These are phyloP conservation scores for Coemansia sp. DNA, from an alignment of 192 early-diverging fungal genomes.

Conservation along the genomic window DNA sequence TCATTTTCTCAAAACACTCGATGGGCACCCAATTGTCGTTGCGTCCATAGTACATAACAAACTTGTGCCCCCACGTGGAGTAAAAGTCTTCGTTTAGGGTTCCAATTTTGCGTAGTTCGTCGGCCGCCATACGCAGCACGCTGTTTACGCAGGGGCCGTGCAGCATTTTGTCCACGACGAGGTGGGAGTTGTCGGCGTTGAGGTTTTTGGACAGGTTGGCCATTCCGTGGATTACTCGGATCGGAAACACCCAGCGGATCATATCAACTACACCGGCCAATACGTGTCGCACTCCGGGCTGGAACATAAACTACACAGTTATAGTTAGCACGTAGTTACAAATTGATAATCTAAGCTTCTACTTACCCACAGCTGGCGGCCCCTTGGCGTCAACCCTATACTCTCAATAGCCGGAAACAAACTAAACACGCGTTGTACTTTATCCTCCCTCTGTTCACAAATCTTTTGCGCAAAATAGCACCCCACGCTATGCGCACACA, in stretches of 20 bases:
- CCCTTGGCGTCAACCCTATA: slow-evolving; percentile 77
- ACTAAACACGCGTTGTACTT: slow-evolving; percentile 62
- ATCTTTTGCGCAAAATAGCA: slow-evolving; percentile 54
- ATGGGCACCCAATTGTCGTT: slow-evolving; percentile 78
- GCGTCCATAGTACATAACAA: slow-evolving; percentile 76
- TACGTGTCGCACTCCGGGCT: slow-evolving; percentile 27
- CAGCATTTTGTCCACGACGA: slow-evolving; percentile 69
- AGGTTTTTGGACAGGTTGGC: slow-evolving; percentile 20
- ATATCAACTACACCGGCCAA: slow-evolving; percentile 38
- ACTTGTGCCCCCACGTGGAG: slow-evolving; percentile 56
- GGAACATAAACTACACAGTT: slow-evolving; percentile 12
- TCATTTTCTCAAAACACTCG: slow-evolving; percentile 67
- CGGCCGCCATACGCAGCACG: slow-evolving; percentile 65
- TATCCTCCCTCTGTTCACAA: slow-evolving; percentile 60
- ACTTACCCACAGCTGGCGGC: slow-evolving; percentile 52
- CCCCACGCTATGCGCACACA: slow-evolving; percentile 33
- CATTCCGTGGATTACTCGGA: slow-evolving; percentile 15
- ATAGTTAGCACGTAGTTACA: too few relatives aligned
- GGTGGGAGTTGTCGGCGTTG: slow-evolving; percentile 46
- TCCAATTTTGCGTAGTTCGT: slow-evolving; percentile 72
- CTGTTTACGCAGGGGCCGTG: slow-evolving; percentile 62
- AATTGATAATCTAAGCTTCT: too few relatives aligned
- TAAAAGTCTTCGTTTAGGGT: slow-evolving; percentile 69
- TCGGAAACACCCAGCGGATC: slow-evolving; percentile 35
- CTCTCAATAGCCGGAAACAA: slow-evolving; percentile 81